These are phyloP conservation scores for Ceratobasidium sp. DNA, from an alignment of 1,284 basidiomycete species.

Conservation along the genomic window DNA sequence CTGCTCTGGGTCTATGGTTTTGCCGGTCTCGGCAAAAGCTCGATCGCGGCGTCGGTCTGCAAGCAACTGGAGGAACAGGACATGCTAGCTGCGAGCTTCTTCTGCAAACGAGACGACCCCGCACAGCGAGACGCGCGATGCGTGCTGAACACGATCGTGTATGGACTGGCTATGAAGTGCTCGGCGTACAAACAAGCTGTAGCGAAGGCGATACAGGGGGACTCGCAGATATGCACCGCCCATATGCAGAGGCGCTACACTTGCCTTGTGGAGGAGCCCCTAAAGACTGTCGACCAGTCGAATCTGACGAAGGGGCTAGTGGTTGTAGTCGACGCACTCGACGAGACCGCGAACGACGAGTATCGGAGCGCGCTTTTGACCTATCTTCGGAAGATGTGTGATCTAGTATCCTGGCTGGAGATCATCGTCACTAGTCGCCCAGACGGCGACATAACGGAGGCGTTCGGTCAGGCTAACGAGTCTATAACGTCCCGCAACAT, in stretches of 20 bases:
- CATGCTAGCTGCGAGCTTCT: slow-evolving; percentile 54
- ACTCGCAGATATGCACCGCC: not conserved
- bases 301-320: not conserved
- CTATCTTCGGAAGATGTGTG: not conserved
- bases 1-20: slow-evolving; percentile 52
- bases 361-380: not conserved
- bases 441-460: not conserved
- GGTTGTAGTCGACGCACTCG: slow-evolving; percentile 36
- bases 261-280: not conserved
- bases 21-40: slow-evolving; percentile 53
- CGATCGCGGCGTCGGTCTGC: slow-evolving; percentile 52
- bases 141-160: slow-evolving; percentile 33
- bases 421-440: slow-evolving; percentile 20
- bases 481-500: not conserved
- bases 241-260: slow-evolving; percentile 2
- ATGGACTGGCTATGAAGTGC: slow-evolving; percentile 2
- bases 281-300: not conserved
- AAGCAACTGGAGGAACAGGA: slow-evolving; percentile 30
- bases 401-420: slow-evolving; percentile 1
- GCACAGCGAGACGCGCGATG: slow-evolving; percentile 13
- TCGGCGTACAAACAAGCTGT: not conserved
- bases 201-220: not conserved
- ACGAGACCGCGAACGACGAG: slow-evolving; percentile 20
- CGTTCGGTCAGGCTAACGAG: not conserved
- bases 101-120: slow-evolving; percentile 54